phyloP scores from a whole-genome alignment of 2,329 filamentous ascomycete species.

The Fusarium albidum region DNA sequence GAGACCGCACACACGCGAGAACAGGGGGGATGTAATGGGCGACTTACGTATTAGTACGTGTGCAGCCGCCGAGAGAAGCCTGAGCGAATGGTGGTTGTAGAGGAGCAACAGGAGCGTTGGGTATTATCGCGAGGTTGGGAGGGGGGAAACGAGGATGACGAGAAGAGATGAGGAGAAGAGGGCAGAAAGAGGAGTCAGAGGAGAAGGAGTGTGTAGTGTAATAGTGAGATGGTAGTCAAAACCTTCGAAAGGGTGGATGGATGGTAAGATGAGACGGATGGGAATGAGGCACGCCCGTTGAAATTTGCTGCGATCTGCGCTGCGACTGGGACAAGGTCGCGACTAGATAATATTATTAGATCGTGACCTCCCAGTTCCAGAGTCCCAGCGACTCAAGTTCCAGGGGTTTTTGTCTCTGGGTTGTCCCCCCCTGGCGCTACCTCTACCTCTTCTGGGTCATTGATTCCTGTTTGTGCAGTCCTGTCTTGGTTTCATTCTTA shows the following conservation, averaged over 20 bases:
- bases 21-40: conserved; percentile 25
- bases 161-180: neutral
- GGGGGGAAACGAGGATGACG: neutral
- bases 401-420: conserved; percentile 8
- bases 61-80: conserved; percentile 23
- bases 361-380: conserved; percentile 16
- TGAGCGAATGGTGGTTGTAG: conserved; percentile 1
- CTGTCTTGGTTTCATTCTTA: too few species aligned
- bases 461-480: too few species aligned
- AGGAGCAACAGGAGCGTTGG: neutral
- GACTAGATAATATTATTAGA: neutral
- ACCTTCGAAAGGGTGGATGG: conserved; percentile 11
- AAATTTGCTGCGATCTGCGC: conserved; percentile 17
- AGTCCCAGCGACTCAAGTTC: conserved; percentile 5
- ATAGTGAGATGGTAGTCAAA: neutral
- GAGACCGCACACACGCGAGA: conserved; percentile 28
- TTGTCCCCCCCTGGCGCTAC: conserved; percentile 6
- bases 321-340: conserved; percentile 19
- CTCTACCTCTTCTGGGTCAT: too few species aligned
- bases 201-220: neutral
- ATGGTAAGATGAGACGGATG: conserved; percentile 22
- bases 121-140: conserved; percentile 22
- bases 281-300: conserved; percentile 29
- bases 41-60: conserved; percentile 32
- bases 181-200: conserved; percentile 5